Conservation (phyloP, 768 basidiomycete species). For the Phylloporus sp. region DNA sequence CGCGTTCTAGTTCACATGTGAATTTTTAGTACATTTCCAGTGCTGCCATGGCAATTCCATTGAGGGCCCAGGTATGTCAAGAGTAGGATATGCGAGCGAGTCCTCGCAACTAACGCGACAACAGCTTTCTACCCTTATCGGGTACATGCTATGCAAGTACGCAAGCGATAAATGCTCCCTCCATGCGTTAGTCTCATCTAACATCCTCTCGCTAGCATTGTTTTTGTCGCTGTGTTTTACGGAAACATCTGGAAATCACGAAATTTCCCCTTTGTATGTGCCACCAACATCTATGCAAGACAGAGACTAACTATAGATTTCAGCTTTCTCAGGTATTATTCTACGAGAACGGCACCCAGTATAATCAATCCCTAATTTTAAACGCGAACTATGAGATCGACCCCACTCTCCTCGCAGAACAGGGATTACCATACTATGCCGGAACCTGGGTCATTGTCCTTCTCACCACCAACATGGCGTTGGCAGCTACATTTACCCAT, state of each 20-base stretch:
- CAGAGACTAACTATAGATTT: conserved; percentile 7
- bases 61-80: conserved; percentile 42
- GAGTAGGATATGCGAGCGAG: neutral
- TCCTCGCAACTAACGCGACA: neutral
- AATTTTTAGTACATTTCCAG: conserved; percentile 20
- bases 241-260: conserved; percentile 55
- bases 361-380: conserved; percentile 51
- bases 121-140: conserved; percentile 43
- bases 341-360: conserved; percentile 49
- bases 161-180: conserved; percentile 4
- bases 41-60: conserved; percentile 45
- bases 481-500: conserved; percentile 47
- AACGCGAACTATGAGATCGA: conserved; percentile 51
- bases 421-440: conserved; percentile 33
- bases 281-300: neutral
- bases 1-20: neutral
- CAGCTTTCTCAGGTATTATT: conserved; percentile 46
- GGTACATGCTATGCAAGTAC: conserved; percentile 50
- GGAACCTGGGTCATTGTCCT: conserved; percentile 21
- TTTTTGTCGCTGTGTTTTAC: conserved; percentile 37
- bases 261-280: conserved; percentile 54
- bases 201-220: conserved; percentile 20
- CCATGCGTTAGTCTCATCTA: neutral
- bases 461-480: conserved; percentile 21
- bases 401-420: conserved; percentile 41